Evolutionary conservation across 352 stramenopile genomes (phyloP).

Genomic region (Phytophthora pluvialis): DNA sequence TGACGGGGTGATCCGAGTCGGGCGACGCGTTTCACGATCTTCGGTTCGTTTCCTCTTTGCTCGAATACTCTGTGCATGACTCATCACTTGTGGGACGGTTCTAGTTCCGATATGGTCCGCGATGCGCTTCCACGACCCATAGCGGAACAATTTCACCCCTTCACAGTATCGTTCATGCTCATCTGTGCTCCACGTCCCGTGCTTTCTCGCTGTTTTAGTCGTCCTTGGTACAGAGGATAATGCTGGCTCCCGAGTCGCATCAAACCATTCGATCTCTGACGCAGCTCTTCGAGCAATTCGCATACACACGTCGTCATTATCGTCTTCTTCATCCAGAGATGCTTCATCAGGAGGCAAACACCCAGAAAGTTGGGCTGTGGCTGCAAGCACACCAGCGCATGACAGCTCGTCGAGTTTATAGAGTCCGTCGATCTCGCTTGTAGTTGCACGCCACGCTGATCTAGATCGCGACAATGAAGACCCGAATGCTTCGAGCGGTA

Average conservation of each 20-base stretch:
- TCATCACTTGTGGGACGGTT: conserved; percentile 27
- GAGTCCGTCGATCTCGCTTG: not conserved
- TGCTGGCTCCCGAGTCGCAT: not conserved
- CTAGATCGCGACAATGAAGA: no score
- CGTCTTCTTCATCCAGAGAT: conserved; percentile 7
- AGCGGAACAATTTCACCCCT: conserved; percentile 13
- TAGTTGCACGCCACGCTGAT: no score
- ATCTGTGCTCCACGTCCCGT: conserved; percentile 15
- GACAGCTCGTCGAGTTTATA: no score
- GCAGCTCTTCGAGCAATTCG: conserved; percentile 6
- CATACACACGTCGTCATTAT: conserved; percentile 10
- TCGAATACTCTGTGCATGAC: conserved; percentile 26
- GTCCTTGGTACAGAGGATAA: not conserved
- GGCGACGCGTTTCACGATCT: not conserved
- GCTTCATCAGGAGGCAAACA: no score
- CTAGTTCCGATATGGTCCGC: conserved; percentile 19
- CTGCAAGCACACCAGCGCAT: no score
- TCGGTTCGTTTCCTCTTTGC: conserved; percentile 19
- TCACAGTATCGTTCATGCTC: conserved; percentile 26
- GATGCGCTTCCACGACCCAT: conserved; percentile 27
- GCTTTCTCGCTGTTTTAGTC: not conserved
- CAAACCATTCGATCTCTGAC: conserved; percentile 8
- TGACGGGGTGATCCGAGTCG: not conserved
- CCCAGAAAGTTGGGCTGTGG: no score
- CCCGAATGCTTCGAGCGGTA: no score